Evolutionary conservation across 2,329 filamentous ascomycete genomes (phyloP).

Genomic region (Paracamarosporium sp.): DNA sequence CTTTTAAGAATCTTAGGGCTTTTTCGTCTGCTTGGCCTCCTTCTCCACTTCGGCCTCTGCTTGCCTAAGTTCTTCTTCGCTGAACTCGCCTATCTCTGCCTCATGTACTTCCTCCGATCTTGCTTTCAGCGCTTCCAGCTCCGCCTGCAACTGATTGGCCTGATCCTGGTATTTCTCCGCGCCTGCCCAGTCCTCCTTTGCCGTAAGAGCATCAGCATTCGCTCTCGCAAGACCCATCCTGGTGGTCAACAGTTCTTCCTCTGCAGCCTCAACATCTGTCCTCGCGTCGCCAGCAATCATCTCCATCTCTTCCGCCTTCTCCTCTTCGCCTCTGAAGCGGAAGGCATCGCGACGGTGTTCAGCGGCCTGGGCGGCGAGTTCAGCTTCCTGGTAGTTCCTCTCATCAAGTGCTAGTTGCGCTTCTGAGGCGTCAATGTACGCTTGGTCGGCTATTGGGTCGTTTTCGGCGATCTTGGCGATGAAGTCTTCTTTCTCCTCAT

Average conservation of each 20-base stretch:
- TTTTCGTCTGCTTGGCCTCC: background rate
- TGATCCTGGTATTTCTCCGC: background rate
- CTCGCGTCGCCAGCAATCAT: conserved; percentile 8
- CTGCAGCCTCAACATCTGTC: conserved; percentile 5
- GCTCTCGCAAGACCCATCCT: conserved; percentile 1
- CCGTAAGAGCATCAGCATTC: background rate
- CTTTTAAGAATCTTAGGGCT: background rate
- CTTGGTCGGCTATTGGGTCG: background rate
- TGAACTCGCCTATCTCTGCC: background rate
- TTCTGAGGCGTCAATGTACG: background rate
- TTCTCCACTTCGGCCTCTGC: background rate
- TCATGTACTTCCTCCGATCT: background rate
- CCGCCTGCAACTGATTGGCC: background rate
- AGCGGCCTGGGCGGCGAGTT: conserved; percentile 12
- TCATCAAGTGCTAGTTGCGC: background rate
- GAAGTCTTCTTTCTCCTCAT: background rate
- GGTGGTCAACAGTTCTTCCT: conserved; percentile 5
- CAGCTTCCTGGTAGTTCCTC: background rate
- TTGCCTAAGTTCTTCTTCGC: background rate
- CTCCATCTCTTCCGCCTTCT: conserved; percentile 5
- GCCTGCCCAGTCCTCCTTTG: background rate
- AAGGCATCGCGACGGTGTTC: conserved; percentile 16
- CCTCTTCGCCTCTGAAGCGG: conserved; percentile 5
- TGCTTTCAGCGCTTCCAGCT: background rate
- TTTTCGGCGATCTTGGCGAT: background rate